These are phyloP conservation scores for Mallotus nudiflorus DNA, from an alignment of 345 rosid genomes.

Conservation along the genomic window DNA sequence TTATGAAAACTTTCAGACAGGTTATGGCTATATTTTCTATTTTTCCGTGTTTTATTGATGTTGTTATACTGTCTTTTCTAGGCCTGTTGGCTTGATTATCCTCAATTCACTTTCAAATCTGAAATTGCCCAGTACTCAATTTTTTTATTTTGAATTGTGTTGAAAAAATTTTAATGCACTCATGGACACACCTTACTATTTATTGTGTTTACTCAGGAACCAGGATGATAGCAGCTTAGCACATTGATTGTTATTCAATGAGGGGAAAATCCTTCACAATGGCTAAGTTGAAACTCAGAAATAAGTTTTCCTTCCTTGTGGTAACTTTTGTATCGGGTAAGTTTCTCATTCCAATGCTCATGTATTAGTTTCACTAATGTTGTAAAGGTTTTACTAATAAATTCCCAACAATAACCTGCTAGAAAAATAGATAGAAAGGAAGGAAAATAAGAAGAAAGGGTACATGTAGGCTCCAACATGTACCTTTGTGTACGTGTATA, in stretches of 20 bases:
- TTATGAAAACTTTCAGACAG: neutral
- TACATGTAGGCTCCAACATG: too few relatives aligned
- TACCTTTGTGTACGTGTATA: too few relatives aligned
- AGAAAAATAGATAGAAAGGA: neutral
- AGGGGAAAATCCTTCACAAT: conserved; percentile 13
- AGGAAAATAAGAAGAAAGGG: neutral
- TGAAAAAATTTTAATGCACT: neutral
- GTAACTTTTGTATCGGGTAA: conserved; percentile 6
- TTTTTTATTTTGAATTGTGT: neutral
- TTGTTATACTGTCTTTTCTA: neutral
- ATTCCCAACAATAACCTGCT: too few relatives aligned
- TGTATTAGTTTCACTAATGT: neutral
- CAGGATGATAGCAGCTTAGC: conserved; percentile 33
- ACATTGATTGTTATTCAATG: neutral
- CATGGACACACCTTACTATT: neutral
- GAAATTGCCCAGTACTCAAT: neutral
- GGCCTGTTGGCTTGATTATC: neutral
- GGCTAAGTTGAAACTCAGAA: neutral
- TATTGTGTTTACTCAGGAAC: conserved; percentile 12
- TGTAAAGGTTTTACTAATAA: neutral
- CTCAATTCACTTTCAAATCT: neutral
- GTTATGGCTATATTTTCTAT: neutral
- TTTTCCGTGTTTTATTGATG: neutral
- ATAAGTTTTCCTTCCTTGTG: neutral
- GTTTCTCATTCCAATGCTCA: neutral